These are phyloP conservation scores for Boletus subcaerulescens DNA, from an alignment of 768 basidiomycete genomes.

Conservation along the genomic window DNA sequence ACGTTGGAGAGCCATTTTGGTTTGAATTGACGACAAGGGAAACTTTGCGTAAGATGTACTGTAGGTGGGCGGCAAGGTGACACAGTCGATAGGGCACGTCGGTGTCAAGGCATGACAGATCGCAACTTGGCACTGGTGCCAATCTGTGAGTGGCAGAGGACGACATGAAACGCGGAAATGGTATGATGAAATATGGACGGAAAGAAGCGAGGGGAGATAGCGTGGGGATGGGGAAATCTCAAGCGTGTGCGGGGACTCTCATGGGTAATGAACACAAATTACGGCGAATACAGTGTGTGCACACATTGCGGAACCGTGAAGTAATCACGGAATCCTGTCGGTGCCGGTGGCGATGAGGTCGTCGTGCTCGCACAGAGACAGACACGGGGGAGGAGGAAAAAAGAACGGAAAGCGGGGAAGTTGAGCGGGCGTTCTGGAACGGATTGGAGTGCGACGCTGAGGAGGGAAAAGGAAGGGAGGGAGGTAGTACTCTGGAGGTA, in stretches of 20 bases:
- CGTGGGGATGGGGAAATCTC: too few species aligned
- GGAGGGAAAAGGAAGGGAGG: neutral
- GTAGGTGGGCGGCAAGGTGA: neutral
- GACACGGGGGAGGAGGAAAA: too few species aligned
- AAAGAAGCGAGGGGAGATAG: too few species aligned
- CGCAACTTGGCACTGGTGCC: too few species aligned
- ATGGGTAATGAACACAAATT: neutral
- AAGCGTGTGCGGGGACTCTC: neutral
- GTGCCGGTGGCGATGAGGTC: neutral
- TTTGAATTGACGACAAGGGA: neutral
- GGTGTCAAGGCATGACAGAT: too few species aligned
- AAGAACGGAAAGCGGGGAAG: too few species aligned
- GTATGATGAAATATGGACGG: too few species aligned
- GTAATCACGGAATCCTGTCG: neutral
- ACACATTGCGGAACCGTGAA: slow-evolving; percentile 1
- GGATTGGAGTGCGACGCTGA: neutral
- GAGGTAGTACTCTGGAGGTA: neutral
- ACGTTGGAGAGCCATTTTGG: neutral
- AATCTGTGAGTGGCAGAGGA: too few species aligned
- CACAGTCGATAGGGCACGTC: neutral
- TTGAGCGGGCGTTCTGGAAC: neutral
- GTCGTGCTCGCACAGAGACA: too few species aligned
- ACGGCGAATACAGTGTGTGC: neutral
- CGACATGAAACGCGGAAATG: too few species aligned
- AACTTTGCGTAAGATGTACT: neutral